Base-by-base conservation (phyloP, 441 rosid genomes). In the Arabidopsis lyrata region DNA sequence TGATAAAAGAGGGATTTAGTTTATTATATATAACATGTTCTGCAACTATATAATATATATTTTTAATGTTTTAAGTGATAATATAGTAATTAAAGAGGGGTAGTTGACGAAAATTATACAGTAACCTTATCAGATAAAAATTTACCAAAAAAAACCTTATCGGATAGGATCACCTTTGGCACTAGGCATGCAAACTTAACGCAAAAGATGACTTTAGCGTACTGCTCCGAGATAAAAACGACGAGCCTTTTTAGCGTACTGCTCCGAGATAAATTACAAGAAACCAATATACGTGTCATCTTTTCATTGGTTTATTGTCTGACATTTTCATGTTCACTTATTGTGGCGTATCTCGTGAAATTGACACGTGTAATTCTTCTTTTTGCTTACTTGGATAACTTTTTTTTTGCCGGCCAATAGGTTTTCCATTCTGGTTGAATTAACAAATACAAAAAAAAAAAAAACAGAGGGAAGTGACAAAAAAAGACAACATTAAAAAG, bases 401-500 rank as follows among this genome's bases (percentile, higher is more conserved):
- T 63, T 42, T 63, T 63, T 42, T 63, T 72, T 42, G 41, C 56
- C 64, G 70, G 47, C 70, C 77, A 73, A 63, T 54, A 41, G 63
- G 63, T 42, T 63, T 48, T 24, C 31, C 27, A n/a, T 54, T 10
- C 59, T 35, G 48, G 0, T n/a, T 7, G 44, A 27, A 58, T 12
- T 14, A 6, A 34, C 20, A 27, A 22, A 57, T 8, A 15, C 44
- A n/a, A n/a, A n/a, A n/a, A n/a, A 0, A n/a, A 35, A 13, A 7
- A 13, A 60, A 27, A 2, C 14, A 2, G 38, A n/a, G 5, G 6
- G 2, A 42, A 41, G 14, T n/a, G 62, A 32, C 3, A 38, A 16
- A 18, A 12, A 52, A 14, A 14, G 18, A 7, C 35, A 14, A 27
- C 58, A 6, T 13, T 27, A 6, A 8, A 57, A 34, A 5, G 13